Evolutionary conservation across 176 grass and related monocot genomes (phyloP).

Genomic region (Carex littledalei): DNA sequence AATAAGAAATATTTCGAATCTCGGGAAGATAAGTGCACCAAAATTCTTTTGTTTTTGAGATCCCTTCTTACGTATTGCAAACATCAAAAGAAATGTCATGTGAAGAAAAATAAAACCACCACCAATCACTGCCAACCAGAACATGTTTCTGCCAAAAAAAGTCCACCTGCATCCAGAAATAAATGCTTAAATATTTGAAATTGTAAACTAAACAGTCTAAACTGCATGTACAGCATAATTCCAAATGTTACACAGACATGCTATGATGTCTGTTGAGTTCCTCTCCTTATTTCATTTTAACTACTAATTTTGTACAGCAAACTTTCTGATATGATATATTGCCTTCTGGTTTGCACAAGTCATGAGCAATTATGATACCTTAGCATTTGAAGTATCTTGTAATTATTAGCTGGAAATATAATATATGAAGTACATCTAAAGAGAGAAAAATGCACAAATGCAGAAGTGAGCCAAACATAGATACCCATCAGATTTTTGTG

Average conservation of each 20-base stretch:
- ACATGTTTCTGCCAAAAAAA: constrained; percentile 76
- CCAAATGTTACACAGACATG: background rate
- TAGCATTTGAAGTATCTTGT: background rate
- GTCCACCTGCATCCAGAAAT: constrained; percentile 57
- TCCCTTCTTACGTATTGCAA: constrained; percentile 37
- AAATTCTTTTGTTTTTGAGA: constrained; percentile 18
- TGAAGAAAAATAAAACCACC: constrained; percentile 61
- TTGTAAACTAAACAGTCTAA: background rate
- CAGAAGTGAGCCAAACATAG: constrained; percentile 13
- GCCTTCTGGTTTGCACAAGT: background rate
- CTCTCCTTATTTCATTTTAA: background rate
- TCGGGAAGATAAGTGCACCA: constrained; percentile 54
- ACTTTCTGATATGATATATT: background rate
- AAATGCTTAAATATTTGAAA: background rate
- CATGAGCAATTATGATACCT: background rate
- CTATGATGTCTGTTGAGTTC: background rate
- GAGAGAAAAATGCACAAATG: background rate
- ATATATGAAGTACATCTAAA: background rate
- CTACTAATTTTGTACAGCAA: background rate
- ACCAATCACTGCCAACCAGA: constrained; percentile 69
- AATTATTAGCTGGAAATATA: background rate
- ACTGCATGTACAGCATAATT: background rate
- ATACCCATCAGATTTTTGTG: constrained; percentile 62
- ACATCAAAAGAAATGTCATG: constrained; percentile 30
- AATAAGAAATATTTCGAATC: constrained; percentile 70